A percentile compares a stretch with the other conserved stretches of the same genome.
These are phyloP conservation scores for Hypoxylon crocopeplum DNA, from an alignment of 495 filamentous ascomycete genomes.

Conservation along the genomic window DNA sequence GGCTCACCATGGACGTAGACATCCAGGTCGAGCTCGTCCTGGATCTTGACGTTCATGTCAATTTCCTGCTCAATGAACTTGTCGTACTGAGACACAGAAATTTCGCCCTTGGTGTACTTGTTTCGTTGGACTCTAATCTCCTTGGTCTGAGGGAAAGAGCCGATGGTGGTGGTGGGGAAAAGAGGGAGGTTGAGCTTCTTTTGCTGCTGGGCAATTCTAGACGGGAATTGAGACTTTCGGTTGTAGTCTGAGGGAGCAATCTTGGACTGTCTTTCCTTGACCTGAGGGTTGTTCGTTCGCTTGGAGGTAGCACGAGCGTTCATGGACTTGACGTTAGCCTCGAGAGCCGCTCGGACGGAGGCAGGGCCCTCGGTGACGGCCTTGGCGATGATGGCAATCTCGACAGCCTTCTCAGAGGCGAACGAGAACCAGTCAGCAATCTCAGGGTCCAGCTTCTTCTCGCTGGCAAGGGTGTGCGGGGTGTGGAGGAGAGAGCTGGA, in stretches of 20 bases:
- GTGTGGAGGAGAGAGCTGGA: conserved; percentile 97
- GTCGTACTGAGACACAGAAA: conserved; percentile 89
- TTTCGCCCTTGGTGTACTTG: conserved; percentile 98
- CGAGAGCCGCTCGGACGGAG: conserved; percentile 81
- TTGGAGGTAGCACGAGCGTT: conserved; percentile 86
- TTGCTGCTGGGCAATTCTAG: conserved; percentile 83
- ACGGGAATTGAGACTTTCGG: conserved; percentile 86
- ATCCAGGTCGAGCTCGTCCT: conserved; percentile 96
- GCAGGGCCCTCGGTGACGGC: conserved; percentile 91
- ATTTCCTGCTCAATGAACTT: conserved; percentile 99
- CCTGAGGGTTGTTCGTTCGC: conserved; percentile 93
- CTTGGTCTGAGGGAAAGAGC: conserved; percentile 98
- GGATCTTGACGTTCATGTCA: conserved; percentile 86
- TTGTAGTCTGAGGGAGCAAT: conserved; percentile 86
- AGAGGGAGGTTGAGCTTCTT: conserved; percentile 87
- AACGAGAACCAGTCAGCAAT: conserved; percentile 99
- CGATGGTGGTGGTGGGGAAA: conserved; percentile 99
- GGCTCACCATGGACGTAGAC: conserved; percentile 98
- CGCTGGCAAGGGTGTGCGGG: conserved; percentile 93
- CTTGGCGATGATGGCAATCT: conserved; percentile 93
- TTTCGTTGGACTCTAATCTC: conserved; percentile 95
- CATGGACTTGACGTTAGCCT: conserved; percentile 92
- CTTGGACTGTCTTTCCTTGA: conserved; percentile 91
- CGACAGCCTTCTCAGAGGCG: conserved; percentile 89
- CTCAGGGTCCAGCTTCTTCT: conserved; percentile 94